phyloP scores from a whole-genome alignment of 257 asterid species.

The Gardenia jasminoides region DNA sequence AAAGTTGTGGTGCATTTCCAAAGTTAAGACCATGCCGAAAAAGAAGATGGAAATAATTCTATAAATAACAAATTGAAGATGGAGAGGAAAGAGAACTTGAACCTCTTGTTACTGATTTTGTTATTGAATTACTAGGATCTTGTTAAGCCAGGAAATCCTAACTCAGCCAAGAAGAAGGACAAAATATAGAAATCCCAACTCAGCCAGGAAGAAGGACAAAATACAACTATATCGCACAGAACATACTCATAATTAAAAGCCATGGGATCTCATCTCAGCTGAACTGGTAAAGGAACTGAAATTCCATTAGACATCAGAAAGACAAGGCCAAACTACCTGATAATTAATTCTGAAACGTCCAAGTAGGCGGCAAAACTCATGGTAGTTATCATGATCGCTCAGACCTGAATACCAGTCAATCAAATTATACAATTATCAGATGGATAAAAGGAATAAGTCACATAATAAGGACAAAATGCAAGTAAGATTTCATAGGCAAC shows the following conservation, averaged over 20 bases:
- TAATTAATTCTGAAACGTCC: conserved; percentile 95
- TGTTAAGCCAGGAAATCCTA: background rate
- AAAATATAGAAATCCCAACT: background rate
- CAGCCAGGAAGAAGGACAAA: background rate
- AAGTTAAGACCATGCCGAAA: too few relatives aligned
- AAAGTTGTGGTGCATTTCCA: too few relatives aligned
- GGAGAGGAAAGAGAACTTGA: background rate
- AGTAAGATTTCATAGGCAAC: background rate
- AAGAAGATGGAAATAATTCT: background rate
- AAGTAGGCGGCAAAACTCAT: conserved; percentile 97
- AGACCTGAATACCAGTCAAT: conserved; percentile 52
- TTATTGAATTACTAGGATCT: too few relatives aligned
- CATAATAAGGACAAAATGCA: background rate
- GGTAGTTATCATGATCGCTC: conserved; percentile 96
- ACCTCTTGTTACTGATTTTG: background rate
- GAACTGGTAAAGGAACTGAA: background rate
- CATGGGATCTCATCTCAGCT: background rate
- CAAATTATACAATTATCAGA: background rate
- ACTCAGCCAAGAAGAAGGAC: background rate
- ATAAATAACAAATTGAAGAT: background rate
- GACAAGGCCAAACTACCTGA: conserved; percentile 56
- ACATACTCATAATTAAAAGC: background rate
- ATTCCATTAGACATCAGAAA: conserved; percentile 1
- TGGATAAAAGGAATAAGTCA: background rate
- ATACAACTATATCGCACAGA: background rate